Conservation (phyloP, 768 basidiomycete species). For the Lepiota venenata region DNA sequence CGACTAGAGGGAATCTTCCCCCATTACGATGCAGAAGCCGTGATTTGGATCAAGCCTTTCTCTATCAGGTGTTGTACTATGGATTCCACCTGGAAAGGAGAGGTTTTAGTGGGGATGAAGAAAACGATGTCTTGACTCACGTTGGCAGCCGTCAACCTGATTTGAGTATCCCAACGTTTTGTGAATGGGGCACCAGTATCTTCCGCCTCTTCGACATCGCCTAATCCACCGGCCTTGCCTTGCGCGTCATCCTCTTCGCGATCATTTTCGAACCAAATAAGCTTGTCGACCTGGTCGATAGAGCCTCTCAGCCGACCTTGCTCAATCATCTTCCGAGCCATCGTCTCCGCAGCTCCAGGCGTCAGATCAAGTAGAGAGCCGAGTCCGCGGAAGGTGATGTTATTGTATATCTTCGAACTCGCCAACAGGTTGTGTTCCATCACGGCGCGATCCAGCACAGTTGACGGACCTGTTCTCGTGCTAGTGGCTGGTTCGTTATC, state of each 20-base stretch:
- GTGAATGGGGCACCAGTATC: constrained; percentile 89
- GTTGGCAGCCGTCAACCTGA: constrained; percentile 83
- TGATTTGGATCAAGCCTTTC: constrained; percentile 57
- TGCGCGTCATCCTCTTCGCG: constrained; percentile 90
- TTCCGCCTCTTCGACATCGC: constrained; percentile 83
- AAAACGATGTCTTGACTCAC: constrained; percentile 40
- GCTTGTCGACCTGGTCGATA: constrained; percentile 93
- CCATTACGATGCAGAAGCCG: constrained; percentile 21
- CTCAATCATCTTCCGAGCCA: constrained; percentile 98
- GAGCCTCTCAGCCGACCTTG: constrained; percentile 90
- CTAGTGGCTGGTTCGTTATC: constrained; percentile 54
- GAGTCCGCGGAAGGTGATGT: constrained; percentile 93
- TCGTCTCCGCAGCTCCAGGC: constrained; percentile 91
- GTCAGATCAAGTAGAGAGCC: constrained; percentile 88
- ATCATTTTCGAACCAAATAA: constrained; percentile 90
- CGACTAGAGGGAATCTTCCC: background rate
- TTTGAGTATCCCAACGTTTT: constrained; percentile 95
- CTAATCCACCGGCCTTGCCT: constrained; percentile 91
- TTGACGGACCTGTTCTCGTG: constrained; percentile 88
- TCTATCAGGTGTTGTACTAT: constrained; percentile 81
- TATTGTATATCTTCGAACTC: constrained; percentile 96
- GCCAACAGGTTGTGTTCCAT: constrained; percentile 99
- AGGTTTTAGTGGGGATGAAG: background rate
- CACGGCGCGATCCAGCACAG: constrained; percentile 94
- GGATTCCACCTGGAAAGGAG: constrained; percentile 63